Percentiles rank a stretch among this genome's conserved stretches.
Conservation (phyloP, 768 basidiomycete species). For the Pisolithus microcarpus region DNA sequence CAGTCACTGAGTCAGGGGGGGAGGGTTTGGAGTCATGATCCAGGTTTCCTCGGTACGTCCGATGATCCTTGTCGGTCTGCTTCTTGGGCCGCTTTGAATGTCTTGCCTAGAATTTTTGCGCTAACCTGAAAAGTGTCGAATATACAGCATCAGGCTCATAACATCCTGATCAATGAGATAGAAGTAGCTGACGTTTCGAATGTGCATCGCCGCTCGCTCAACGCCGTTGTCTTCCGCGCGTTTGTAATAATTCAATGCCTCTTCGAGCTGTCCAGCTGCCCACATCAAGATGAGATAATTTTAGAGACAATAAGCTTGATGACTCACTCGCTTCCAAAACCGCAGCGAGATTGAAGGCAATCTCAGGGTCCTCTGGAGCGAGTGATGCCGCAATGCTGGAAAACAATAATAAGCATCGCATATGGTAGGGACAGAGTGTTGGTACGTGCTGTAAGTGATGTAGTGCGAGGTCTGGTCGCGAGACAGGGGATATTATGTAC, state of each 20-base stretch:
- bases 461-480: conserved; percentile 79
- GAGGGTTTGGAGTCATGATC: conserved; percentile 14
- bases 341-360: conserved; percentile 86
- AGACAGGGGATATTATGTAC: conserved; percentile 73
- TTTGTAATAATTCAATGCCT: conserved; percentile 76
- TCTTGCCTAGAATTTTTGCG: conserved; percentile 69
- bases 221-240: conserved; percentile 71
- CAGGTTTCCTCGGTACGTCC: conserved; percentile 26
- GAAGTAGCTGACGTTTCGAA: conserved; percentile 59
- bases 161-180: conserved; percentile 13
- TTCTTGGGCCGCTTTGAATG: conserved; percentile 42
- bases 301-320: conserved; percentile 30
- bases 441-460: conserved; percentile 68
- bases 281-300: conserved; percentile 23
- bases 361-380: conserved; percentile 84
- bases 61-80: conserved; percentile 27
- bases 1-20: background rate
- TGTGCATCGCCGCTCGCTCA: conserved; percentile 74
- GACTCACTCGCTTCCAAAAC: conserved; percentile 82
- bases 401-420: conserved; percentile 27
- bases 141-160: background rate
- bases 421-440: conserved; percentile 21
- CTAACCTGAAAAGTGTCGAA: conserved; percentile 47
- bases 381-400: conserved; percentile 74
- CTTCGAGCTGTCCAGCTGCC: conserved; percentile 70